Percentiles rank a stretch among this genome's conserved stretches.
These are phyloP conservation scores for Claviceps purpurea DNA, from an alignment of 2,329 filamentous ascomycete genomes.

Conservation along the genomic window DNA sequence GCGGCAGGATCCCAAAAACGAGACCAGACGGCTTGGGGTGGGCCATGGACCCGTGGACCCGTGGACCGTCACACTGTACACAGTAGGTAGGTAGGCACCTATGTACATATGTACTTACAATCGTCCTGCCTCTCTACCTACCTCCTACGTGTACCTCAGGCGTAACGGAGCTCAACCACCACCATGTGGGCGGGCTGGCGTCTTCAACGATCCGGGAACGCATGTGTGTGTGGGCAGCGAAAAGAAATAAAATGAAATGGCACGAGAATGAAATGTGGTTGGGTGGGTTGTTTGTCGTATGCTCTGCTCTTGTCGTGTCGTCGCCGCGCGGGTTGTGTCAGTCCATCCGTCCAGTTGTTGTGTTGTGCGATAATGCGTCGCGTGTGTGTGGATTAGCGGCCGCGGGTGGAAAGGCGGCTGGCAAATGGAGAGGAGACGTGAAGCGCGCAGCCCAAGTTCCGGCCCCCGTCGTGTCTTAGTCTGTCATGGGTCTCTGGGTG, in stretches of 20 bases:
- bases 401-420: not conserved
- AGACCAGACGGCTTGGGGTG: not conserved
- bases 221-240: not conserved
- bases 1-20: not conserved
- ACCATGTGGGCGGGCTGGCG: not conserved
- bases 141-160: no score
- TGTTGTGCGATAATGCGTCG: not conserved
- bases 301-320: not conserved
- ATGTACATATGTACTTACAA: no score
- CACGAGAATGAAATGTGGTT: not conserved
- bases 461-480: not conserved
- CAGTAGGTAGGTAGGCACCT: not conserved
- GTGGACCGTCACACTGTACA: not conserved
- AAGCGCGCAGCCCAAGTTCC: not conserved
- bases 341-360: not conserved
- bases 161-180: not conserved
- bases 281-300: not conserved
- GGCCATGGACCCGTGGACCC: not conserved
- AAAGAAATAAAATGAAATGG: not conserved
- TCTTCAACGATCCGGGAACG: not conserved
- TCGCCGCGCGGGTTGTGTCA: not conserved
- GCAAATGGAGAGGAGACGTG: conserved; percentile 1
- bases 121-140: no score
- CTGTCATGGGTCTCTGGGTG: not conserved
- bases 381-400: not conserved